Evolutionary conservation across 345 rosid species (phyloP).

Genomic region (Clarkia xantiana): DNA sequence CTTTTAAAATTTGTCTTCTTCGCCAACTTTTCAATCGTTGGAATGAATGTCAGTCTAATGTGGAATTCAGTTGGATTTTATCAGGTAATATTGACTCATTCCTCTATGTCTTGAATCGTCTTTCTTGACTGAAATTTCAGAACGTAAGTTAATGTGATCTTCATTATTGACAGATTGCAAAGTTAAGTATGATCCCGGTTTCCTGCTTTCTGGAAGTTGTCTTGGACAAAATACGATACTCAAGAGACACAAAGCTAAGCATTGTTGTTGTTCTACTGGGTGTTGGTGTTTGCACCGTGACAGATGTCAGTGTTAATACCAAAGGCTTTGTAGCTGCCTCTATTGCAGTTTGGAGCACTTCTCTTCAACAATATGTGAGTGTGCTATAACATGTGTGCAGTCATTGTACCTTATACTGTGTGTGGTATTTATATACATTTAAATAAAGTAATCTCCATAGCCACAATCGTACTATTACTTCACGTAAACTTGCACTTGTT

Average conservation of each 20-base stretch:
- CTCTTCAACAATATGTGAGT: conserved; percentile 93
- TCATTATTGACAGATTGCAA: conserved; percentile 57
- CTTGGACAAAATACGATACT: conserved; percentile 78
- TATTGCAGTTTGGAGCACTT: conserved; percentile 90
- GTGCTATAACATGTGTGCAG: too few species aligned
- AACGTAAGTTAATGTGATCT: conserved; percentile 2
- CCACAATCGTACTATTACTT: too few species aligned
- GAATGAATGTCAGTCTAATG: conserved; percentile 97
- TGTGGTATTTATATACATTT: too few species aligned
- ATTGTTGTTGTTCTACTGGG: conserved; percentile 77
- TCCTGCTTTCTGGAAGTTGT: conserved; percentile 83
- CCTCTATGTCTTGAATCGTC: too few species aligned
- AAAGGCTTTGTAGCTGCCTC: conserved; percentile 81
- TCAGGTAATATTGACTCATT: conserved; percentile 37
- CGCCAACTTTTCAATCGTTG: conserved; percentile 91
- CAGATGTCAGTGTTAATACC: conserved; percentile 87
- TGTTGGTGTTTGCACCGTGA: conserved; percentile 92
- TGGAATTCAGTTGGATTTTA: conserved; percentile 98
- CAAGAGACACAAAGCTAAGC: conserved; percentile 95
- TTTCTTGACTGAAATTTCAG: neutral
- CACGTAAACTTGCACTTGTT: too few species aligned
- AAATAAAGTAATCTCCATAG: too few species aligned
- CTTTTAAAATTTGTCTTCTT: conserved; percentile 72
- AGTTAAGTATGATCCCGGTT: conserved; percentile 94
- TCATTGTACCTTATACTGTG: too few species aligned